Base-by-base conservation (phyloP, 2,329 filamentous ascomycete species). In the Simplicillium aogashimaense region DNA sequence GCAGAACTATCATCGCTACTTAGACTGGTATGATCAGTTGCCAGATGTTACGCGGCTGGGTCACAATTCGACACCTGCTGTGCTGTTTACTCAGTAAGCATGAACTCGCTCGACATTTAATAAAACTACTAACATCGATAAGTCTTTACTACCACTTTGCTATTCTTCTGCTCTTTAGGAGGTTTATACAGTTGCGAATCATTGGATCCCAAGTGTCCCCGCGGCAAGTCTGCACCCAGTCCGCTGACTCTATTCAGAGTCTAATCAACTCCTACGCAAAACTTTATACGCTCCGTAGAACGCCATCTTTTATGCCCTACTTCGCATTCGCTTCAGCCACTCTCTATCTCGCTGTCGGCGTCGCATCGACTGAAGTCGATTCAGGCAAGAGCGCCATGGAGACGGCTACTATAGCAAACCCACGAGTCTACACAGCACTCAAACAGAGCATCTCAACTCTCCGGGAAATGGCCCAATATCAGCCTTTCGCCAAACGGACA, bases 121-220 rank as follows among this genome's bases (percentile, higher is more conserved):
- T 6, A 13, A 7, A 18, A 9, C 16, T 6, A 3, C 29, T 35
- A 43, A 53, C 29, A 53, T 39, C 7, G 13, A 4, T 8, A 5
- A 81, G 76, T 54, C 80, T 83, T 78, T 77, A 83, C 46, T 83
- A 83, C 52, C 73, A 84, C 51, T 81, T 78, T 44, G 73, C 77
- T 28, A 78, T 81, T 13, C 58, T 83, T 0, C 70, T 86, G n/a
- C 70, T 88, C 2, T 87, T 87, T 54, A 72, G 83, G 20, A 25
- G 20, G 20, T 25, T 25, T 25, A 25, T 25, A 25, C 6, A 25
- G 5, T 25, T 25, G 6, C 83, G 83, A 0, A 67, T 87, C 29
- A 78, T 85, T 52, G 20, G 83, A 76, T 82, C 78, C 6, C 70
- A 72, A 37, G 64, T 84, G 2, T 66, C 67, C 4, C 81, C 81